Base-by-base conservation (phyloP, 2,329 filamentous ascomycete species). In the Chrysosporium keratinophilum region DNA sequence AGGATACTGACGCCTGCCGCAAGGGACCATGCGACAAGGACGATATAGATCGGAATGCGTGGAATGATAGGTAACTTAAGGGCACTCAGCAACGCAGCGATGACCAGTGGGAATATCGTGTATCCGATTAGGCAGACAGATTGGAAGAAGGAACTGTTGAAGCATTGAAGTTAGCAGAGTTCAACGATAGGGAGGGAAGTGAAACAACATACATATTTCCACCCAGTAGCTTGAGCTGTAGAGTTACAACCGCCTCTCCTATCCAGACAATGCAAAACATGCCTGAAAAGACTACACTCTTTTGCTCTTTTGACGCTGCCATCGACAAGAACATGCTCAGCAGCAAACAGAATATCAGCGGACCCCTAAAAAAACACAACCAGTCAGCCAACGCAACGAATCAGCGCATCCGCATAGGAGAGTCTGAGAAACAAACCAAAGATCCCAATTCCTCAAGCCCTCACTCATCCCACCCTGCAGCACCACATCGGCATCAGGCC, bases 101-200 rank as follows among this genome's bases (percentile, higher is more conserved):
- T 87, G 62, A 97, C 93, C 51, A 98, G 81, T 1, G 93, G 93
- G 73, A 98, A 98, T 54, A 98, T 81, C 1, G 93, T 98, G 71
- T 98, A 98, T 44, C 93, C 93, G 67, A 98, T 98, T 63, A 98
- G 94, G 70, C 90, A 97, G 61, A 98, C 81, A 55, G 89, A 95
- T 71, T 98, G 93, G 65, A 95, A 93, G 70, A 98, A 98, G 15
- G 93, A 96, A 64, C 91, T 97, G 49, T 15, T 17, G 35, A n/a
- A 35, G 28, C 5, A 20, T 42, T 19, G 20, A n/a, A 20, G 51
- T 54, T 34, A 56, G 52, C 19, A 63, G 50, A 45, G 23, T 50
- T 37, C 19, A 54, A 3, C 45, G 20, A 23, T 19, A 37, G 44
- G 17, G 39, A 40, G 17, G 43, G 34, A 42, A 37, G 34, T 15